Conservation (phyloP, 2,329 filamentous ascomycete genomes). For the Sphaceloma murrayae region DNA sequence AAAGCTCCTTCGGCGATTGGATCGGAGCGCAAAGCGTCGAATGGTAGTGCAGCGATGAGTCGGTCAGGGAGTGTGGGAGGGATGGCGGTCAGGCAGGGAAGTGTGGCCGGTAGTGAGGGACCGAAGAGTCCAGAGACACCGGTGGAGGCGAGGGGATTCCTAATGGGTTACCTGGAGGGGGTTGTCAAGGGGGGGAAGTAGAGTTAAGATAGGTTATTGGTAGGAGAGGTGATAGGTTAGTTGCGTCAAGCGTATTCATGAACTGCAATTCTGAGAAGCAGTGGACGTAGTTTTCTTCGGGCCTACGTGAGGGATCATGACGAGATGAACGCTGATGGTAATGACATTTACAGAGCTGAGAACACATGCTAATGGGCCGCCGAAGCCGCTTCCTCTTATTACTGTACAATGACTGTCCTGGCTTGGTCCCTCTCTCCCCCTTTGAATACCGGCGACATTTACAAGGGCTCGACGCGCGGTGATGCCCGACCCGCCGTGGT, state of each 20-base stretch:
- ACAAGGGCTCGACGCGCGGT: too few relatives aligned
- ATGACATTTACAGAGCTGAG: conserved; percentile 14
- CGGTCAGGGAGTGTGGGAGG: conserved; percentile 17
- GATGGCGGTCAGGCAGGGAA: neutral
- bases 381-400: neutral
- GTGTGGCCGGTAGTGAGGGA: conserved; percentile 9
- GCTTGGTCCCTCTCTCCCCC: too few relatives aligned
- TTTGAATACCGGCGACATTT: too few relatives aligned
- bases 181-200: conserved; percentile 24
- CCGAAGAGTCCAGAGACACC: conserved; percentile 22
- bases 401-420: too few relatives aligned
- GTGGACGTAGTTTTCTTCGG: neutral
- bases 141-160: conserved; percentile 28
- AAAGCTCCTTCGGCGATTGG: conserved; percentile 12
- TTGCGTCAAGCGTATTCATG: too few relatives aligned
- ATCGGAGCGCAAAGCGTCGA: conserved; percentile 24
- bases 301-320: neutral
- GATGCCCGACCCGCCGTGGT: too few relatives aligned
- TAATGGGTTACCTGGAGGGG: conserved; percentile 30
- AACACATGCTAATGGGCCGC: conserved; percentile 1
- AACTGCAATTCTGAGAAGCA: too few relatives aligned
- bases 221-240: too few relatives aligned
- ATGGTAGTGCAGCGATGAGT: neutral
- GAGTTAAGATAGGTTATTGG: too few relatives aligned
- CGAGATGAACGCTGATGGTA: neutral